A percentile compares a stretch with the other conserved stretches of the same genome.
These are phyloP conservation scores for Aspergillus nanangensis DNA, from an alignment of 495 filamentous ascomycete species.

Conservation along the genomic window DNA sequence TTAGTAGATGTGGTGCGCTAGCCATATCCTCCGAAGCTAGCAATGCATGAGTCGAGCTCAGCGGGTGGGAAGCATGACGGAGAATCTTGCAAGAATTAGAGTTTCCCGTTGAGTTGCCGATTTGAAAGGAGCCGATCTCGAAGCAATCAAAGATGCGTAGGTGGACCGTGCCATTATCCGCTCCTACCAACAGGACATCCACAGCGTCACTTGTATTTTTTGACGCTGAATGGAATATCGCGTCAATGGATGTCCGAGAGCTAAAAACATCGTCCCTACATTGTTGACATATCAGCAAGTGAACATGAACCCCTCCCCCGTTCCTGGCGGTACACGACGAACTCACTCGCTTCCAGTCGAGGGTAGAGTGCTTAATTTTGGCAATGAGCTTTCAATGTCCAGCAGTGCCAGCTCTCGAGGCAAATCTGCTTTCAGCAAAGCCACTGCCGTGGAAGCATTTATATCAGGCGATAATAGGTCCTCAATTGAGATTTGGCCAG, in stretches of 20 bases:
- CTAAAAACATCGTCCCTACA: conserved; percentile 67
- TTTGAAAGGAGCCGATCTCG: conserved; percentile 64
- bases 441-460: conserved; percentile 33
- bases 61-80: conserved; percentile 65
- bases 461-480: conserved; percentile 36
- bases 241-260: conserved; percentile 64
- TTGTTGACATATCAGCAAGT: neutral
- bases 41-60: conserved; percentile 72
- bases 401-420: conserved; percentile 72
- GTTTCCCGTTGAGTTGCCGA: conserved; percentile 20
- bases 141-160: conserved; percentile 89
- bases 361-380: conserved; percentile 70
- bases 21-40: conserved; percentile 37
- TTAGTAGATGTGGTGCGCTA: conserved; percentile 55
- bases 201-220: conserved; percentile 64
- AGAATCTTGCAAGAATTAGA: conserved; percentile 23
- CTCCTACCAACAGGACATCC: conserved; percentile 77
- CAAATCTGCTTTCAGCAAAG: conserved; percentile 54
- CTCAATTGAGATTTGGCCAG: conserved; percentile 36
- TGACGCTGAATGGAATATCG: conserved; percentile 59
- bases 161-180: conserved; percentile 73
- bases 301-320: neutral
- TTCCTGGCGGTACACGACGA: neutral
- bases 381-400: conserved; percentile 75
- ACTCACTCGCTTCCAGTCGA: conserved; percentile 44